These are phyloP conservation scores for Neurospora terricola DNA, from an alignment of 495 filamentous ascomycete species.

Conservation along the genomic window DNA sequence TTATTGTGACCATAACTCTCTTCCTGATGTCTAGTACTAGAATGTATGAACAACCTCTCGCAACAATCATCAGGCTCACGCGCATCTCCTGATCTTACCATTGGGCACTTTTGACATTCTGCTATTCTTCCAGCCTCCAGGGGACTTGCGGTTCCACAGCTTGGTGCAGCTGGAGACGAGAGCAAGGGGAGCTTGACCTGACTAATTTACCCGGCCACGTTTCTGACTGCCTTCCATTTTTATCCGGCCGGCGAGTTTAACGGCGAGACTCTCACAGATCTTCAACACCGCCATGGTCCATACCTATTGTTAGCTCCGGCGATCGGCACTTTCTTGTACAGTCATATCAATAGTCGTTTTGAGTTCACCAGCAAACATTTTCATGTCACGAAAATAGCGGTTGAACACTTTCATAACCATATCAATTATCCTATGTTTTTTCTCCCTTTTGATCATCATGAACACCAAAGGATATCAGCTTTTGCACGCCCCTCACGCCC, in stretches of 20 bases:
- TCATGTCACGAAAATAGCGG: background rate
- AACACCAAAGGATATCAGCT: background rate
- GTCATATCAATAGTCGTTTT: background rate
- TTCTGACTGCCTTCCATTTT: background rate
- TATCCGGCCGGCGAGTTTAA: background rate
- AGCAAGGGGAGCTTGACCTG: background rate
- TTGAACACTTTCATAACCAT: background rate
- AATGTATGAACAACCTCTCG: background rate
- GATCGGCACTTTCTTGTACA: background rate
- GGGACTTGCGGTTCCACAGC: background rate
- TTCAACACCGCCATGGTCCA: background rate
- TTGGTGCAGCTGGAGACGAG: background rate
- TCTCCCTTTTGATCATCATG: background rate
- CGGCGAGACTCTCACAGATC: background rate
- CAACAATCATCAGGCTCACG: background rate
- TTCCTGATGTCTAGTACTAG: too few relatives aligned
- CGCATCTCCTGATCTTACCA: background rate
- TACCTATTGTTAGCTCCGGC: background rate
- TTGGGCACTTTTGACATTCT: background rate
- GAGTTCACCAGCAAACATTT: background rate
- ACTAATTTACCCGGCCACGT: background rate
- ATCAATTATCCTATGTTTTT: background rate
- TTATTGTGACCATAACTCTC: too few relatives aligned
- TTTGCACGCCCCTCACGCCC: background rate
- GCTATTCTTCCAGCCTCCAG: background rate